Conservation (phyloP, 331 rosid species). For the Cydonia oblonga region DNA sequence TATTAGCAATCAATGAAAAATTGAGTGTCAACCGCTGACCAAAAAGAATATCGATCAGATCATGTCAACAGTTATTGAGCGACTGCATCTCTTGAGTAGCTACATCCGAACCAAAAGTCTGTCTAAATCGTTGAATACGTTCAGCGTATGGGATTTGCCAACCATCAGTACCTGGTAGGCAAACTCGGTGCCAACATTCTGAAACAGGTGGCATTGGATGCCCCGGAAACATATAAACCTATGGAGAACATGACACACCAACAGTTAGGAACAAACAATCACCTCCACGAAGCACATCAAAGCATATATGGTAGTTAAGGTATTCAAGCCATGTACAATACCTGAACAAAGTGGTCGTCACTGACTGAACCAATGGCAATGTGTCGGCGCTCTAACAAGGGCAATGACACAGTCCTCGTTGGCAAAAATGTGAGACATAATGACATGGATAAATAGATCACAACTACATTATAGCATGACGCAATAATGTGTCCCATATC, state of each 20-base stretch:
- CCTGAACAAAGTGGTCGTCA: neutral
- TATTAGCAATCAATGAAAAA: too few relatives aligned
- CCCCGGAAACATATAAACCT: neutral
- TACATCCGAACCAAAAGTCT: neutral
- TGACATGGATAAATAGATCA: neutral
- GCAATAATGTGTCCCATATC: neutral
- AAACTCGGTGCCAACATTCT: neutral
- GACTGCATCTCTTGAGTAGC: neutral
- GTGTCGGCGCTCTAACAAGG: neutral
- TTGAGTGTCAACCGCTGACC: neutral
- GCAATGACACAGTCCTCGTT: neutral
- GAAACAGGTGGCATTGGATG: neutral
- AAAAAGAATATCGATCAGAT: neutral
- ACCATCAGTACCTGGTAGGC: neutral
- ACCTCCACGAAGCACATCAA: neutral
- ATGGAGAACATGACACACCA: neutral
- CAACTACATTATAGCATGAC: neutral
- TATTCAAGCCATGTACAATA: neutral
- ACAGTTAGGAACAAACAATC: neutral
- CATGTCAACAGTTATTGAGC: neutral
- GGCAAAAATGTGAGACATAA: neutral
- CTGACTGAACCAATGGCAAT: neutral
- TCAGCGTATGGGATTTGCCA: neutral
- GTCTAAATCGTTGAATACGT: neutral
- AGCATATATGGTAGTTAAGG: neutral